Conservation (phyloP, 1,284 basidiomycete genomes). For the Ceratobasidium sp. region DNA sequence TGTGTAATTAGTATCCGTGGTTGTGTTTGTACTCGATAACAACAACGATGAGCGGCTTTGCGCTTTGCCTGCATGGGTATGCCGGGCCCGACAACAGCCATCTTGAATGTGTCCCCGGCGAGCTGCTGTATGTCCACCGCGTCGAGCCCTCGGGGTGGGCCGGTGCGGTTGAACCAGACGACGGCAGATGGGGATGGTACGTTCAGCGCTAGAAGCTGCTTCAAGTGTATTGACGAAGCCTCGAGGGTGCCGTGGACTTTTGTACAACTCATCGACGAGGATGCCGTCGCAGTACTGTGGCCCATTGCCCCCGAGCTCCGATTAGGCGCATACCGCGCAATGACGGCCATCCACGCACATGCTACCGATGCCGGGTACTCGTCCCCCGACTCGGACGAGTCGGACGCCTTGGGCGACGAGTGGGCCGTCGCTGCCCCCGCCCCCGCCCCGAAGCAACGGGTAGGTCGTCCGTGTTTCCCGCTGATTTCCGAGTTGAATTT, state of each 20-base stretch:
- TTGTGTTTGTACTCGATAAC: constrained; percentile 14
- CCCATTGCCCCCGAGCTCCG: constrained; percentile 21
- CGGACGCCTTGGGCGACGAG: constrained; percentile 39
- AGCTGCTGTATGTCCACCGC: constrained; percentile 26
- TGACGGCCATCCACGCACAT: constrained; percentile 29
- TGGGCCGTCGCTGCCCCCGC: constrained; percentile 24
- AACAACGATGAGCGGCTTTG: constrained; percentile 27
- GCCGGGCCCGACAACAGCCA: neutral
- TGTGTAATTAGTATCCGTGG: constrained; percentile 26
- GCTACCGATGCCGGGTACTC: constrained; percentile 33
- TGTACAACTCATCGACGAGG: constrained; percentile 29
- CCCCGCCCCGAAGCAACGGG: constrained; percentile 13
- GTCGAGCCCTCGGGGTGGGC: constrained; percentile 37
- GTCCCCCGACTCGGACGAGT: constrained; percentile 39
- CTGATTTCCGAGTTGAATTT: neutral
- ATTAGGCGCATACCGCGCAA: constrained; percentile 23
- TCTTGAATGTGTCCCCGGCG: constrained; percentile 16
- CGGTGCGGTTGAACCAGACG: constrained; percentile 20
- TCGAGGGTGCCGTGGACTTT: constrained; percentile 17
- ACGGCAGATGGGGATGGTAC: constrained; percentile 33
- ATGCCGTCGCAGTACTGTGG: constrained; percentile 23
- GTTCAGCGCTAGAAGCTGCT: neutral
- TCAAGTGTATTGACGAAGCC: neutral
- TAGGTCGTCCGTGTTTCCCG: neutral
- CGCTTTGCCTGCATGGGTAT: constrained; percentile 27